phyloP scores from a whole-genome alignment of 2,329 filamentous ascomycete genomes.

The Trichoderma harzianum region DNA sequence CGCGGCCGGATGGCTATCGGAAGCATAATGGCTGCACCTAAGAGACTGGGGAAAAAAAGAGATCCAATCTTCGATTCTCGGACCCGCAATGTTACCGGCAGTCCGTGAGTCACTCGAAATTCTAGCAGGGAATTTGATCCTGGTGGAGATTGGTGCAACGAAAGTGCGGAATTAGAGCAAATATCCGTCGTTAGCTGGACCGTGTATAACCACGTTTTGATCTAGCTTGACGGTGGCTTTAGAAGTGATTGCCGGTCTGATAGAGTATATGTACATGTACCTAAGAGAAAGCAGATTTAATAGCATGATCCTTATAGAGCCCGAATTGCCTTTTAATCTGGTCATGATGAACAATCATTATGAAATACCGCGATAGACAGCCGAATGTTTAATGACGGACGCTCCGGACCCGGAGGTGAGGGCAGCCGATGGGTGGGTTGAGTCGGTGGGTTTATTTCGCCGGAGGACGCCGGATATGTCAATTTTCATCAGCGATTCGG shows the following conservation, averaged over 20 bases:
- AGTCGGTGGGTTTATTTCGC: neutral
- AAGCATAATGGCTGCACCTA: neutral
- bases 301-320: neutral
- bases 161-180: neutral
- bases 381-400: neutral
- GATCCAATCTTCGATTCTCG: neutral
- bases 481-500: neutral
- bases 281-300: neutral
- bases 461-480: neutral
- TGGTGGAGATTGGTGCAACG: neutral
- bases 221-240: neutral
- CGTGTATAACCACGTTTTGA: neutral
- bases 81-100: neutral
- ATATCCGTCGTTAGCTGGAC: neutral
- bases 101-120: constrained; percentile 1
- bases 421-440: neutral
- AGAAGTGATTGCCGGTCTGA: neutral
- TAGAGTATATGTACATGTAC: neutral
- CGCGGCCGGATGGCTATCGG: neutral
- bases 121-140: neutral
- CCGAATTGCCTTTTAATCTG: neutral
- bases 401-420: neutral
- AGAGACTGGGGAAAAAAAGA: neutral
- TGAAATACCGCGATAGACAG: neutral
- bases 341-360: neutral